A percentile compares a stretch with the other conserved stretches of the same genome.
Conservation (phyloP, 75 land plant genomes). For the Gnetum montanum region DNA sequence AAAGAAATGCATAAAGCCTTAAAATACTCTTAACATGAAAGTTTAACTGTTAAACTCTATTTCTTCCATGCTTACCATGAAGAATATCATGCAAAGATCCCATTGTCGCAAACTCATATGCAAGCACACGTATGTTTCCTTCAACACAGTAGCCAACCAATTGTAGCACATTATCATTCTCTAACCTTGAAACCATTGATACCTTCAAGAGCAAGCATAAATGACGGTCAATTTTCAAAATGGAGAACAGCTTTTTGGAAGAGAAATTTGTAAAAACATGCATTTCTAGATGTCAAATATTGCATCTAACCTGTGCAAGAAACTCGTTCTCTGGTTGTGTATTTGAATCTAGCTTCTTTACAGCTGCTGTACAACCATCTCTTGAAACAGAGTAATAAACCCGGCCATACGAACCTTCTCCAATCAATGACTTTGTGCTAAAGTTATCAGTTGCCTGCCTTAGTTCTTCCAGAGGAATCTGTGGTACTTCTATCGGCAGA, state of each 20-base stretch:
- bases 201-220: constrained; percentile 56
- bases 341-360: constrained; percentile 78
- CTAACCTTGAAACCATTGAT: constrained; percentile 50
- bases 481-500: constrained; percentile 60
- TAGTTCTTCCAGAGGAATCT: constrained; percentile 53
- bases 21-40: too few species aligned
- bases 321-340: constrained; percentile 77
- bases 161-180: constrained; percentile 51
- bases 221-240: too few species aligned
- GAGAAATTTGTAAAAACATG: too few species aligned
- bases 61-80: constrained; percentile 27
- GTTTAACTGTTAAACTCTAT: too few species aligned
- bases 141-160: constrained; percentile 57
- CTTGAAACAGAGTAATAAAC: constrained; percentile 68
- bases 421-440: constrained; percentile 62
- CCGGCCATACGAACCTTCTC: constrained; percentile 91
- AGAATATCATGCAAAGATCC: constrained; percentile 59
- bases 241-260: too few species aligned
- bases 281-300: too few species aligned
- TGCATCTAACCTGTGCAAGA: constrained; percentile 60
- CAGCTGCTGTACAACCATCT: constrained; percentile 60
- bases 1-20: too few species aligned
- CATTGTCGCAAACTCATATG: constrained; percentile 60
- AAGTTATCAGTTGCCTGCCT: constrained; percentile 77
- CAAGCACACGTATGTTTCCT: constrained; percentile 42